phyloP scores from a whole-genome alignment of 805 yeast species.

The Candida ovalis region DNA sequence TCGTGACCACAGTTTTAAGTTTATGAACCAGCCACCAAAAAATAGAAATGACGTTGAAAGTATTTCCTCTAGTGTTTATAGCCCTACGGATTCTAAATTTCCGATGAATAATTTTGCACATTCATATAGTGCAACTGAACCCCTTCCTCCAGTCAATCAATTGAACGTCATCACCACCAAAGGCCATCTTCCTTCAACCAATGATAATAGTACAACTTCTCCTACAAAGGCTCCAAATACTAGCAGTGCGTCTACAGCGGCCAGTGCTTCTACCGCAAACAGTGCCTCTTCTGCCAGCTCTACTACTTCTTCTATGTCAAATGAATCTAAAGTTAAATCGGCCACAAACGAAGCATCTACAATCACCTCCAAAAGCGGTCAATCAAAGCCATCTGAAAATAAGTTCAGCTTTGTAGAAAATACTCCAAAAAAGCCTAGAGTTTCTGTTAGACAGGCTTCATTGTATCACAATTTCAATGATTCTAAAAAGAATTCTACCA shows the following conservation, averaged over 20 bases:
- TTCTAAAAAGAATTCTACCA: slow-evolving; percentile 1
- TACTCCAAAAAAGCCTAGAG: slow-evolving; percentile 15
- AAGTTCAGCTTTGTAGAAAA: background rate
- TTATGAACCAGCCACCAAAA: background rate
- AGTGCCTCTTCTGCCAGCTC: background rate
- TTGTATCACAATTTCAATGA: slow-evolving; percentile 19
- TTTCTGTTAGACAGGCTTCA: slow-evolving; percentile 28
- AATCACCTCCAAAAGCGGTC: background rate
- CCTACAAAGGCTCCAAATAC: background rate
- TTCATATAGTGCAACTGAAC: background rate
- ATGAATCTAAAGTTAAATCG: background rate
- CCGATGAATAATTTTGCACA: background rate
- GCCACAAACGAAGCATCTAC: background rate
- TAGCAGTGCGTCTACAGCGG: background rate
- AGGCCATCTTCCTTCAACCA: background rate
- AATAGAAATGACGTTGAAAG: background rate
- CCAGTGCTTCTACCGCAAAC: background rate
- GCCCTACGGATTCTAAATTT: background rate
- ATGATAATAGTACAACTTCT: background rate
- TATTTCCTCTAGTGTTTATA: background rate
- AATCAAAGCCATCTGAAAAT: background rate
- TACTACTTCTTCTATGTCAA: background rate
- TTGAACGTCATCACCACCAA: background rate
- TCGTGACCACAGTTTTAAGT: background rate
- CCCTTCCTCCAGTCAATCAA: background rate